Base-by-base conservation (phyloP, 305 asterid genomes). In the Andrographis paniculata region DNA sequence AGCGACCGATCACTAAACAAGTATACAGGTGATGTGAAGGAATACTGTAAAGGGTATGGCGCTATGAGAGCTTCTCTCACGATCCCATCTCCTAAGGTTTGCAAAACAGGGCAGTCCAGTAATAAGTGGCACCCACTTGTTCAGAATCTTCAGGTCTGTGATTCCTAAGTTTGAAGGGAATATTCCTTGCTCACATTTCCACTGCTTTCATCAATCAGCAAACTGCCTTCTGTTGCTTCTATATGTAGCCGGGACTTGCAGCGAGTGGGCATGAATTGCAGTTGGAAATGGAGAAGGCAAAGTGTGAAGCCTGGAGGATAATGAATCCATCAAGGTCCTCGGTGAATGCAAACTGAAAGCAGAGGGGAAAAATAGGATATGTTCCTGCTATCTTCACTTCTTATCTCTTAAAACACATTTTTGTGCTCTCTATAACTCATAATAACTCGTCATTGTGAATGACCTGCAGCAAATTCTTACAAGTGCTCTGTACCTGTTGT, bases 71-170 rank as follows among this genome's bases (percentile, higher is more conserved):
- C 44, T 45, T 24, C 49, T 28, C n/a, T 14, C 31, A 7, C 27
- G 62, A 23, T 56, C 43, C 21, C 64, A 9, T 45, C 51, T 41
- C 50, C 63, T 1, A 45, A 24, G 38, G 45, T 14, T 23, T 5
- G 7, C 59, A 40, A 45, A 23, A 37, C 12, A 15, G 20, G 37
- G 33, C 41, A 36, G n/a, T n/a, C n/a, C 9, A 49, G 46, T 5
- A 31, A 35, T 50, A 4, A 21, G 49, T 60, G 33, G 50, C 52
- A 6, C 22, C 49, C 66, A 14, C 21, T 12, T 27, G n/a, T 17
- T 51, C 22, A 57, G 50, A 45, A 52, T 45, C 40, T 45, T 59
- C 54, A 69, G 76, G 76, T 69, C 53, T 13, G 20, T 30, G 27
- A 48, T 11, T 27, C 33, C 52, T 35, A 22, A 16, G 35, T 50